phyloP scores from a whole-genome alignment of 2,329 filamentous ascomycete species.

The Hymenoscyphus fraxineus region DNA sequence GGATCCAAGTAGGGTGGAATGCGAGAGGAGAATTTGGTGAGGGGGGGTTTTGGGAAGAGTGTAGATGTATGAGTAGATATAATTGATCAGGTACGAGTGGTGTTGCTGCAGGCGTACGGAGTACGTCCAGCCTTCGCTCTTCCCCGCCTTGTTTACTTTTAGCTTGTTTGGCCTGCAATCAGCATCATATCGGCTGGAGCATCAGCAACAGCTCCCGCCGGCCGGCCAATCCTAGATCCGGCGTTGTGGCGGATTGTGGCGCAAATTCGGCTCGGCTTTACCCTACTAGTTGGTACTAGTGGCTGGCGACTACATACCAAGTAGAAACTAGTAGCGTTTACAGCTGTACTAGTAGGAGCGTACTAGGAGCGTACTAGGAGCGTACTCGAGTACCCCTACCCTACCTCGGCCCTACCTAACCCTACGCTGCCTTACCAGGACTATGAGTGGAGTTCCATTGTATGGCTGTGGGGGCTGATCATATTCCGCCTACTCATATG shows the following conservation, averaged over 20 bases:
- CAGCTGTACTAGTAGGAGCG: too few relatives aligned
- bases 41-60: not conserved
- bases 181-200: too few relatives aligned
- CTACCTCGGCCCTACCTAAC: too few relatives aligned
- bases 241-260: not conserved
- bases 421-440: too few relatives aligned
- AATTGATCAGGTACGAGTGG: not conserved
- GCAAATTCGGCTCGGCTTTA: not conserved
- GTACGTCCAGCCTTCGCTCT: not conserved
- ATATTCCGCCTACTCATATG: too few relatives aligned
- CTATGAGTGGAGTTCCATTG: not conserved
- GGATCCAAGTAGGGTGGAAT: not conserved
- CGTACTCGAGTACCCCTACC: too few relatives aligned
- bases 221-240: constrained; percentile 3
- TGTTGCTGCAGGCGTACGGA: not conserved
- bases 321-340: too few relatives aligned
- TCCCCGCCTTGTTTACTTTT: constrained; percentile 12
- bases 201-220: not conserved
- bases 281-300: not conserved
- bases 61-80: not conserved
- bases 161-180: constrained; percentile 6
- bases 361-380: too few relatives aligned
- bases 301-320: too few relatives aligned
- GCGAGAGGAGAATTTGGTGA: not conserved
- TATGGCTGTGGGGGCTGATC: not conserved